Conservation (phyloP, 768 basidiomycete genomes). For the Auricularia auricula-judae region DNA sequence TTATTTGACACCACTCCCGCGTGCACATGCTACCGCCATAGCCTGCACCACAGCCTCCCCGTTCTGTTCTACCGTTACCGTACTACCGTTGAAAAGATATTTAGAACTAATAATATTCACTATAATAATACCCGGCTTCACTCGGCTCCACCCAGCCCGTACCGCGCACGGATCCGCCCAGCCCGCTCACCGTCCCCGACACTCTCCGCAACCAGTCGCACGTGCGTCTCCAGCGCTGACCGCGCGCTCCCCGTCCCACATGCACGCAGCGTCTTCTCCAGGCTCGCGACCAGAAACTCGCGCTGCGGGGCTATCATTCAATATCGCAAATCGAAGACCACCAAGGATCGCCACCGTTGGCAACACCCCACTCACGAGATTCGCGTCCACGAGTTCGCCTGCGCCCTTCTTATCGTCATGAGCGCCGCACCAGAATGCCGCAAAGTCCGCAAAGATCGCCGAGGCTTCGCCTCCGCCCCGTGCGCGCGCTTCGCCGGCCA, state of each 20-base stretch:
- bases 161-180: conserved; percentile 1
- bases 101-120: background rate
- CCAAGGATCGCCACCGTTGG: background rate
- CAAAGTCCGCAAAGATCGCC: conserved; percentile 32
- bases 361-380: conserved; percentile 19
- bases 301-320: conserved; percentile 27
- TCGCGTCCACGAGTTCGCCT: conserved; percentile 18
- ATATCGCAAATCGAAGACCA: background rate
- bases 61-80: background rate
- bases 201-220: conserved; percentile 7
- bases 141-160: conserved; percentile 24
- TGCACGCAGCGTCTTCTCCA: conserved; percentile 20
- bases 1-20: background rate
- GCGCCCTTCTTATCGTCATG: conserved; percentile 11
- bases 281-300: conserved; percentile 32
- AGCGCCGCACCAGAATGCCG: conserved; percentile 26
- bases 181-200: background rate
- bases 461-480: conserved; percentile 17
- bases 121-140: conserved; percentile 27
- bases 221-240: conserved; percentile 22
- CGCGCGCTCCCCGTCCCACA: conserved; percentile 34
- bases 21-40: background rate
- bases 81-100: too few species aligned
- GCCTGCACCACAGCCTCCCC: background rate
- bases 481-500: conserved; percentile 26